These are phyloP conservation scores for Artomyces pyxidatus DNA, from an alignment of 768 basidiomycete genomes.

Conservation along the genomic window DNA sequence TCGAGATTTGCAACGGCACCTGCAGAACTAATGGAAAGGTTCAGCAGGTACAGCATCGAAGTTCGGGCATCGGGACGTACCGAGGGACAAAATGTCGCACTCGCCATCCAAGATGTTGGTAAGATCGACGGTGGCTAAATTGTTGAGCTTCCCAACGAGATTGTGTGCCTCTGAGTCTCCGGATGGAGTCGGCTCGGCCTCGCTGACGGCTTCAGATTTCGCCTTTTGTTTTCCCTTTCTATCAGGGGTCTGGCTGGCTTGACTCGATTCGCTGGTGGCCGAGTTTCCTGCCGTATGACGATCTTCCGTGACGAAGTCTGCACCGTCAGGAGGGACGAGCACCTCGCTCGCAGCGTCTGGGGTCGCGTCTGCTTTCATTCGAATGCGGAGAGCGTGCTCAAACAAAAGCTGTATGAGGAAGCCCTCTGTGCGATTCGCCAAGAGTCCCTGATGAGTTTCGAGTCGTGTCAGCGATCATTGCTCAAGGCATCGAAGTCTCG, in stretches of 20 bases:
- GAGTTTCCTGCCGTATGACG: not conserved
- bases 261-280: not conserved
- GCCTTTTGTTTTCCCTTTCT: too few species aligned
- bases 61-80: slow-evolving; percentile 5
- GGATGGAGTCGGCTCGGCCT: too few species aligned
- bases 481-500: not conserved
- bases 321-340: not conserved
- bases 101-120: slow-evolving; percentile 21
- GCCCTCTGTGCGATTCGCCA: slow-evolving; percentile 33
- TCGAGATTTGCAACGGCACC: slow-evolving; percentile 31
- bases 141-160: slow-evolving; percentile 70
- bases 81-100: slow-evolving; percentile 16
- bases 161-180: slow-evolving; percentile 37
- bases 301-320: too few species aligned
- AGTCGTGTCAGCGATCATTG: not conserved
- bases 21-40: slow-evolving; percentile 20
- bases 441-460: slow-evolving; percentile 22
- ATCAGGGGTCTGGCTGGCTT: too few species aligned
- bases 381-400: slow-evolving; percentile 45
- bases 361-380: slow-evolving; percentile 31
- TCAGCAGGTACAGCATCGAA: too few species aligned
- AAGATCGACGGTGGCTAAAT: slow-evolving; percentile 62
- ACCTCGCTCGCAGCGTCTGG: not conserved
- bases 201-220: not conserved
- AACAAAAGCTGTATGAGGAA: slow-evolving; percentile 49